Conservation (phyloP, 139 green algal genomes). For the Chlorella sorokiniana region DNA sequence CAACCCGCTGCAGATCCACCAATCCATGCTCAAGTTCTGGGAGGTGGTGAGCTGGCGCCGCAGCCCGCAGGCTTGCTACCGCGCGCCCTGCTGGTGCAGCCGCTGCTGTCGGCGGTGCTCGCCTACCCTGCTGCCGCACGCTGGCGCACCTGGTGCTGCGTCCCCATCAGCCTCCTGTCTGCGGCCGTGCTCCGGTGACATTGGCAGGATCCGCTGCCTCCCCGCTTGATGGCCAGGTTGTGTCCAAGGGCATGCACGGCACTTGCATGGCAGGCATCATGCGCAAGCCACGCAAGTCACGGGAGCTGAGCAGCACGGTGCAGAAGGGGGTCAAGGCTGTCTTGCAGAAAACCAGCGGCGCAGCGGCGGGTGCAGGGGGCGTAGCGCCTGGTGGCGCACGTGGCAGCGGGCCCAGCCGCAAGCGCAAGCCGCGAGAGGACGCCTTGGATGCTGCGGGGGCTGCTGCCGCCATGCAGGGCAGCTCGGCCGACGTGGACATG, state of each 20-base stretch:
- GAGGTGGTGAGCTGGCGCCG: constrained; percentile 28
- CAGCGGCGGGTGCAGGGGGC: no score
- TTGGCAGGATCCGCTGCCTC: background rate
- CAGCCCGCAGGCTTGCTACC: no score
- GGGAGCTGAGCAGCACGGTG: constrained; percentile 8
- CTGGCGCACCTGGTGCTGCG: no score
- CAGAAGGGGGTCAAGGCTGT: constrained; percentile 13
- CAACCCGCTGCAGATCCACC: constrained; percentile 34
- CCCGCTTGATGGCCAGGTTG: background rate
- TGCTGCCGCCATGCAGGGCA: background rate
- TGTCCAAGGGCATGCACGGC: constrained; percentile 17
- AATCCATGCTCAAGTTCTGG: constrained; percentile 40
- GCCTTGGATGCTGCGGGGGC: background rate
- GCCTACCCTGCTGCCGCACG: no score
- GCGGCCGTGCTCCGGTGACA: no score
- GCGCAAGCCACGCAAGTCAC: constrained; percentile 27
- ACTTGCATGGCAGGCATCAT: constrained; percentile 28
- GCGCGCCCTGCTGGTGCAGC: background rate
- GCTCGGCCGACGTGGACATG: constrained; percentile 7
- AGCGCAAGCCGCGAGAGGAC: constrained; percentile 7
- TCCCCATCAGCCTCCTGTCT: no score
- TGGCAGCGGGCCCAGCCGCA: background rate
- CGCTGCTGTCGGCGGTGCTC: background rate
- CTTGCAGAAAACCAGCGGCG: constrained; percentile 4
- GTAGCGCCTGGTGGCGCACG: background rate